These are phyloP conservation scores for Vickermania ingenoplastis DNA, from an alignment of 208 protist genomes.

Conservation along the genomic window DNA sequence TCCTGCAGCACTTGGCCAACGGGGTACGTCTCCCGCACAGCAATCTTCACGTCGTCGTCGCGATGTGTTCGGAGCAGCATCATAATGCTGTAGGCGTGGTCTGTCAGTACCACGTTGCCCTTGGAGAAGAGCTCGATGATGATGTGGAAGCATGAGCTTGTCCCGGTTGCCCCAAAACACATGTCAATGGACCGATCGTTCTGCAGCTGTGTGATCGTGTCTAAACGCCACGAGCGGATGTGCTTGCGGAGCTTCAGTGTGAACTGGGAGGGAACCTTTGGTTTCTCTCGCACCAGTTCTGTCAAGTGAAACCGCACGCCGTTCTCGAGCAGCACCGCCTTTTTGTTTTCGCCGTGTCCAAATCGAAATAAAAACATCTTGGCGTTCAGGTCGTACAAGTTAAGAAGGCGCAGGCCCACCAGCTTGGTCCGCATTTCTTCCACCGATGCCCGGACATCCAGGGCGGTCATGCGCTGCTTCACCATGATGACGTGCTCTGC, in stretches of 20 bases:
- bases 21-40: constrained; percentile 70
- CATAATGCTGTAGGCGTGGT: constrained; percentile 90
- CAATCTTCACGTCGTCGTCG: constrained; percentile 61
- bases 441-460: constrained; percentile 87
- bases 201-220: constrained; percentile 90
- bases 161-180: constrained; percentile 78
- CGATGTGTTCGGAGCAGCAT: constrained; percentile 89
- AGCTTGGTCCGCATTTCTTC: constrained; percentile 78
- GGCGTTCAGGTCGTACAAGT: constrained; percentile 91
- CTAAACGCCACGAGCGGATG: constrained; percentile 88
- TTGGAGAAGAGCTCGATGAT: constrained; percentile 87
- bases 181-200: constrained; percentile 95
- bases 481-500: constrained; percentile 43
- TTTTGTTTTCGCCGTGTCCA: constrained; percentile 83
- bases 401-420: constrained; percentile 85
- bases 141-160: constrained; percentile 73
- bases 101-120: constrained; percentile 96
- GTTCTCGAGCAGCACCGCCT: constrained; percentile 87
- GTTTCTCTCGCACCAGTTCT: constrained; percentile 84
- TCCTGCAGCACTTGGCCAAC: constrained; percentile 20
- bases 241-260: constrained; percentile 94
- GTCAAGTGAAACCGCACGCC: constrained; percentile 91
- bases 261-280: constrained; percentile 88
- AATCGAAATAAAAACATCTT: constrained; percentile 95
- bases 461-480: constrained; percentile 88